Percentiles rank a stretch among this genome's conserved stretches.
phyloP scores from a whole-genome alignment of 257 asterid genomes.

The Galeopsis tetrahit region DNA sequence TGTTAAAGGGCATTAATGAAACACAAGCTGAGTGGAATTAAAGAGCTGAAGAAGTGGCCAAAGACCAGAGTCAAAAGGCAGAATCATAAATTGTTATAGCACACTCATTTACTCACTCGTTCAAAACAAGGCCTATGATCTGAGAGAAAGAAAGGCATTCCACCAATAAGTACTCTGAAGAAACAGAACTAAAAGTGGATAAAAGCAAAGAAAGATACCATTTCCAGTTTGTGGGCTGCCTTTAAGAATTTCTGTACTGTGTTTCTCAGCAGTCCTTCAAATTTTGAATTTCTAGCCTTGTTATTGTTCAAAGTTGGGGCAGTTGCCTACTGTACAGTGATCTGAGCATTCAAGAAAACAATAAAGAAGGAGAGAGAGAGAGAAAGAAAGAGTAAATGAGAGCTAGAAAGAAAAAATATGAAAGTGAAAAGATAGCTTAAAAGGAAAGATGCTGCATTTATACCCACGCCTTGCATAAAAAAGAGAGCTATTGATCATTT shows the following conservation, averaged over 20 bases:
- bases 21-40: slow-evolving; percentile 40
- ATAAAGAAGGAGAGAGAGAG: slow-evolving; percentile 46
- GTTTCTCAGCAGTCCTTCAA: slow-evolving; percentile 30
- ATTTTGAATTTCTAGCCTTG: slow-evolving; percentile 35
- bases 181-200: slow-evolving; percentile 49
- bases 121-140: slow-evolving; percentile 37
- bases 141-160: slow-evolving; percentile 29
- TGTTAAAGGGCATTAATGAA: slow-evolving; percentile 52
- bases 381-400: slow-evolving; percentile 36
- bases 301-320: slow-evolving; percentile 39
- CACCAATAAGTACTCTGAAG: slow-evolving; percentile 49
- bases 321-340: slow-evolving; percentile 37
- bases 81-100: slow-evolving; percentile 44
- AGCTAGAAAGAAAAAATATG: slow-evolving; percentile 31
- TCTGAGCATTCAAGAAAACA: slow-evolving; percentile 50
- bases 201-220: slow-evolving; percentile 52
- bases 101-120: slow-evolving; percentile 42
- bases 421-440: slow-evolving; percentile 50
- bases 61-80: slow-evolving; percentile 47
- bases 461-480: slow-evolving; percentile 83
- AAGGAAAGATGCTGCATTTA: slow-evolving; percentile 71
- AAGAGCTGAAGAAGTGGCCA: slow-evolving; percentile 44
- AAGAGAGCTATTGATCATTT: slow-evolving; percentile 64
- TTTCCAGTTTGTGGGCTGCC: slow-evolving; percentile 55
- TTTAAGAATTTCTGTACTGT: slow-evolving; percentile 39